A percentile compares a stretch with the other conserved stretches of the same genome.
Conservation (phyloP, 73 alveolate species). For the Tetrahymena malaccensis region DNA sequence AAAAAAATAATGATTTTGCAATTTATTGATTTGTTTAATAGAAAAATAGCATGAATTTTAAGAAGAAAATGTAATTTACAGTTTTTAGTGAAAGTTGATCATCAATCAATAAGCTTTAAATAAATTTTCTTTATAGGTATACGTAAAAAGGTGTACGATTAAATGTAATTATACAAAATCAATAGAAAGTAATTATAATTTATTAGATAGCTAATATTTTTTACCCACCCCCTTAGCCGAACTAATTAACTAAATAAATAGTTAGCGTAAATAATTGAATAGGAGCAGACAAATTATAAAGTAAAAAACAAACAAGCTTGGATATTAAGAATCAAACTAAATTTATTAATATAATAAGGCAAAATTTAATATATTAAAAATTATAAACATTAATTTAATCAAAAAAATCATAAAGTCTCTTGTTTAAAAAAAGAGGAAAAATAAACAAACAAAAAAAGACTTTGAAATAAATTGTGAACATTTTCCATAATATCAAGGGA, state of each 20-base stretch:
- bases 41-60: neutral
- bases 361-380: neutral
- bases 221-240: neutral
- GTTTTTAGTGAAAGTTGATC: neutral
- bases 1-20: neutral
- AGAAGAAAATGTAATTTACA: neutral
- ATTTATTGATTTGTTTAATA: neutral
- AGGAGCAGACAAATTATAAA: neutral
- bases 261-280: neutral
- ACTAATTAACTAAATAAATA: neutral
- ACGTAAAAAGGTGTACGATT: neutral
- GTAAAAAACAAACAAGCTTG: neutral
- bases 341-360: neutral
- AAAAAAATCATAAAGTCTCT: neutral
- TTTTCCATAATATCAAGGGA: neutral
- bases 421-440: neutral
- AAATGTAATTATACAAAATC: neutral
- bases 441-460: neutral
- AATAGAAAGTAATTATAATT: neutral
- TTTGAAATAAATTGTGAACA: neutral
- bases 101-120: neutral
- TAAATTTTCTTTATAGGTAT: neutral
- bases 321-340: neutral
- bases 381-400: neutral
- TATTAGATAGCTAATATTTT: neutral